Base-by-base conservation (phyloP, 345 rosid species). In the Eucalyptus tenuipes region DNA sequence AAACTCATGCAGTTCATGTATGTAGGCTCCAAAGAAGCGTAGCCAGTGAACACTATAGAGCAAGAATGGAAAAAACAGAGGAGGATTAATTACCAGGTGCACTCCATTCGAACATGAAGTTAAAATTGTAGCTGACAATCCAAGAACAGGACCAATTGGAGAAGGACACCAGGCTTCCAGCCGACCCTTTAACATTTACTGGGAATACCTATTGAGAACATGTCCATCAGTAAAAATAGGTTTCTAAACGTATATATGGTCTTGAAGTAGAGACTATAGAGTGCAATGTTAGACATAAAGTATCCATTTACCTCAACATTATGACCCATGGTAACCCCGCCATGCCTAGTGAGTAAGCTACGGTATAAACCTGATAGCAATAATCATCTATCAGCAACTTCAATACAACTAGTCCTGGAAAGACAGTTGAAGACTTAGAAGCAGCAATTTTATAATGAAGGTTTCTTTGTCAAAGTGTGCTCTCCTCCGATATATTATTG, bases 241-340 rank as follows among this genome's bases (percentile, higher is more conserved):
- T 61, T 29, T 29, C 33, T 29, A 29, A 29, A 1, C 33, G 17
- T 29, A 13, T 29, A 25, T 5, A 25, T 5, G n/a, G 64, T 25
- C 64, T 25, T 25, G n/a, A 57, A 57, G 64, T 57, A 25, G n/a
- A 57, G 64, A 24, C 27, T 9, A 22, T 2, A 25, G 64, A 57
- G 64, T 11, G 14, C n/a, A 57, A 57, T 57, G 64, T 57, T 25
- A 57, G 64, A 57, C 64, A 10, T n/a, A 57, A 25, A n/a, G 7
- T 47, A 55, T 57, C 52, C 66, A 33, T 47, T 85, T 92, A 95
- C 96, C 97, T 95, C 96, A 22, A 94, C 95, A 94, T 93, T 75
- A 87, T 71, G 75, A 87, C 88, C 88, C 88, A 87, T 0, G 88
- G 47, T 33, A 87, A 52, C 7, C 88, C 85, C 3, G 88, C 45